Evolutionary conservation across 345 rosid species (phyloP), one percentile per base, ranked within the genome.

Genomic region (Syzygium jambos): DNA sequence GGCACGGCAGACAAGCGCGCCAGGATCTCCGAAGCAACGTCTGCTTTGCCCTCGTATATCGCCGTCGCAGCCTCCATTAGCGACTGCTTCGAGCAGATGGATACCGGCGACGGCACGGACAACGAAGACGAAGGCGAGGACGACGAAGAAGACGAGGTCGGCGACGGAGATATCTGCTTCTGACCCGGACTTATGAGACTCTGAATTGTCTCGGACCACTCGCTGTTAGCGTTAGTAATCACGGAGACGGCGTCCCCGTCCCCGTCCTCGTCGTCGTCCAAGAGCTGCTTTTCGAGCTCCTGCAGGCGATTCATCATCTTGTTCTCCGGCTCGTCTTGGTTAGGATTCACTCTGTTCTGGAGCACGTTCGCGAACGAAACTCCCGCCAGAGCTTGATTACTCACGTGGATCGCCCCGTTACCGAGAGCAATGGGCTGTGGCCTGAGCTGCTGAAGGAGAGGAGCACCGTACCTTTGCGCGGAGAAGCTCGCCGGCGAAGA

Each of bases 221-320:
- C 98, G 91, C 93, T 95, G 89, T 93, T 94, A 12, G 93, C 29
- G 86, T 92, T 93, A 3, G 98, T 96, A 78, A 96, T 92, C 59
- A 91, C 99, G 2, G 99, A 96, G 53, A 91, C 96, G 43, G 92
- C 94, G 83, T 96, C 98, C 41, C 92, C 94, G 52, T 92, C 95
- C 3, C 91, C 95, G 38, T 92, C 94, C 34, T 94, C 94, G 92
- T 94, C 88, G 78, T 96, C 98, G 85, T 95, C 96, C 0, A 96
- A 89, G 43, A 98, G 95, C 90, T 92, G 95, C 85, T 94, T 96
- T 91, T 95, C 98, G 63, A 98, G 93, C 91, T 98, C 98, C 77
- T 93, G 95, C 12, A 98, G 92, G 89, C 89, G 92, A 88, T 94
- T 94, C 95, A 92, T 89, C 98, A 95, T 94, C 93, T 92, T 93